phyloP scores from a whole-genome alignment of 352 stramenopile species.

The Pythium pyrilobum region DNA sequence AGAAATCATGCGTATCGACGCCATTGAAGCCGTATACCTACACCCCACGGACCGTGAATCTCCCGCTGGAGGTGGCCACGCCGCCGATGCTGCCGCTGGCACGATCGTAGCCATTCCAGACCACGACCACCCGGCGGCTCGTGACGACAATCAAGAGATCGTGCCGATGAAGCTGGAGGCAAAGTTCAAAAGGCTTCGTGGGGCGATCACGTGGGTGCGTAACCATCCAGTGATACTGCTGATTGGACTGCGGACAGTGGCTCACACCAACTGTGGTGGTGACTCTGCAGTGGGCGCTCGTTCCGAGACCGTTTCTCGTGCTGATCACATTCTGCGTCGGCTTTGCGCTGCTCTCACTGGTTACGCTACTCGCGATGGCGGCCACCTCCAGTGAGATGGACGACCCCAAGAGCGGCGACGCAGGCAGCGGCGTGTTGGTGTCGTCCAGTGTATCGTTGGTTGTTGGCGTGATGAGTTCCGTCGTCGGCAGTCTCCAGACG shows the following conservation, averaged over 20 bases:
- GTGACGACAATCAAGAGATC: neutral
- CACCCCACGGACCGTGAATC: too few relatives aligned
- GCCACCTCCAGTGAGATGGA: neutral
- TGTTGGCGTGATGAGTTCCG: constrained; percentile 27
- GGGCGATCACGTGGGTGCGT: constrained; percentile 2
- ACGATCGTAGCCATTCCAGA: neutral
- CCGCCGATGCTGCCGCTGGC: neutral
- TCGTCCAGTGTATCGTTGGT: constrained; percentile 21
- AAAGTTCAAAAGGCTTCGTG: constrained; percentile 2
- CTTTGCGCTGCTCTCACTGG: constrained; percentile 25
- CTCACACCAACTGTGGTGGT: neutral
- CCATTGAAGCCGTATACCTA: too few relatives aligned
- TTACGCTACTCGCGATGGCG: constrained; percentile 16
- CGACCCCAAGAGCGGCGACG: neutral
- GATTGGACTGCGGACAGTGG: neutral
- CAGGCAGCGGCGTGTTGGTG: neutral
- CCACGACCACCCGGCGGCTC: neutral
- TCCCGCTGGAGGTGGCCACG: neutral
- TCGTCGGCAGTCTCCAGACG: constrained; percentile 33
- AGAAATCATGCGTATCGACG: too few relatives aligned
- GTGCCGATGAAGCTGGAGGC: constrained; percentile 4
- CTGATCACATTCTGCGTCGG: constrained; percentile 21
- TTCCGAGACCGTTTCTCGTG: constrained; percentile 22
- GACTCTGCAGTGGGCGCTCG: constrained; percentile 18
- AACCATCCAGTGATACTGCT: neutral